A percentile compares a stretch with the other conserved stretches of the same genome.
Evolutionary conservation across 2,329 filamentous ascomycete genomes (phyloP).

Genomic region (Trichoderma polysporum): DNA sequence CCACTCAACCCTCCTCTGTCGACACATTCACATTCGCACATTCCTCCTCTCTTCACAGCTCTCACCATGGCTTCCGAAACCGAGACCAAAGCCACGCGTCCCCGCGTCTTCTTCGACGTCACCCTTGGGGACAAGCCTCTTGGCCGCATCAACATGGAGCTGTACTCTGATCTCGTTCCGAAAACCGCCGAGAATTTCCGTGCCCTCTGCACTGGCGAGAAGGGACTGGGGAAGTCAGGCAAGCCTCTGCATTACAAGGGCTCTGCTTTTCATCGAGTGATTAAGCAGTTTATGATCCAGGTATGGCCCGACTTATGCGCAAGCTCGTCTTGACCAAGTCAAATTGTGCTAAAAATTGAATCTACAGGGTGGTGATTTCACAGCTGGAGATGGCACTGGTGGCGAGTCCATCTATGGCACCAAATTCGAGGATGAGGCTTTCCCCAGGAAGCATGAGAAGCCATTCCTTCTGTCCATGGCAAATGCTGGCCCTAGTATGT

Average conservation of each 20-base stretch:
- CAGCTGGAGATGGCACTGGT: slow-evolving; percentile 87
- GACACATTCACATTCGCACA: background rate
- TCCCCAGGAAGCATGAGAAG: slow-evolving; percentile 84
- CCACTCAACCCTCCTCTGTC: background rate
- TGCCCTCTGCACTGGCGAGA: slow-evolving; percentile 90
- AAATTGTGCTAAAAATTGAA: background rate
- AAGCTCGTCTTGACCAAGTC: background rate
- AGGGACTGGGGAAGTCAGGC: slow-evolving; percentile 76
- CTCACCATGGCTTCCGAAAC: slow-evolving; percentile 44
- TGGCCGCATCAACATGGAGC: slow-evolving; percentile 83
- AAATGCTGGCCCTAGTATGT: slow-evolving; percentile 84
- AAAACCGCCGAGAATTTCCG: slow-evolving; percentile 98
- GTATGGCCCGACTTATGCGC: too few species aligned
- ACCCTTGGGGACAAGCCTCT: slow-evolving; percentile 70
- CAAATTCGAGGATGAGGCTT: slow-evolving; percentile 98
- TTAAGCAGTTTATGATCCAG: slow-evolving; percentile 95
- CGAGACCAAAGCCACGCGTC: slow-evolving; percentile 55
- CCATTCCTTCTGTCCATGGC: slow-evolving; percentile 97
- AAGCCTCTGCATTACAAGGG: slow-evolving; percentile 93
- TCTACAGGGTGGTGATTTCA: slow-evolving; percentile 86
- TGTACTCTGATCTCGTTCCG: slow-evolving; percentile 75
- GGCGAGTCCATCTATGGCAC: slow-evolving; percentile 97
- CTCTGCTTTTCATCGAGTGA: slow-evolving; percentile 90
- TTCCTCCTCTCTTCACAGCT: background rate
- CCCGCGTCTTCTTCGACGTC: slow-evolving; percentile 92